A percentile compares a stretch with the other conserved stretches of the same genome.
phyloP scores from a whole-genome alignment of 2,329 filamentous ascomycete species.

The Boeremia exigua region DNA sequence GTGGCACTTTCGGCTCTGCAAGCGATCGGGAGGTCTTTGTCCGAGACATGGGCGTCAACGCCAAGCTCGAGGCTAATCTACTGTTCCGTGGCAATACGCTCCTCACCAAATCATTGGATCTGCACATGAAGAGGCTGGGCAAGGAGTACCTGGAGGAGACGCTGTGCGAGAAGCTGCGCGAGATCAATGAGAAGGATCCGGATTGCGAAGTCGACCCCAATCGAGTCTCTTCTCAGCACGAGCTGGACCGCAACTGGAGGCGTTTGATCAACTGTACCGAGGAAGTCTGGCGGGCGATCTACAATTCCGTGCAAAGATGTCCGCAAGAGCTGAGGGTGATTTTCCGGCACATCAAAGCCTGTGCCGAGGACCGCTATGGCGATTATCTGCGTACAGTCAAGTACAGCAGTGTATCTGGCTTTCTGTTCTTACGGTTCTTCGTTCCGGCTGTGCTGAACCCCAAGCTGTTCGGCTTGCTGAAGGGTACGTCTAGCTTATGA shows the following conservation, averaged over 20 bases:
- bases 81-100: slow-evolving; percentile 95
- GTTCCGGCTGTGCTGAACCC: slow-evolving; percentile 96
- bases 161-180: slow-evolving; percentile 80
- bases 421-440: slow-evolving; percentile 92
- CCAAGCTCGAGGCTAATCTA: slow-evolving; percentile 88
- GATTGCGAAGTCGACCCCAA: slow-evolving; percentile 96
- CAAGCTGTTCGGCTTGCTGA: slow-evolving; percentile 86
- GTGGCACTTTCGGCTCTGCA: slow-evolving; percentile 43
- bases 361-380: slow-evolving; percentile 92
- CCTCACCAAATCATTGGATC: slow-evolving; percentile 89
- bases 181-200: slow-evolving; percentile 88
- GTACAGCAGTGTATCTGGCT: slow-evolving; percentile 94
- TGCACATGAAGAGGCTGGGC: slow-evolving; percentile 92
- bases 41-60: slow-evolving; percentile 77
- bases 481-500: slow-evolving; percentile 56
- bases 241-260: slow-evolving; percentile 83
- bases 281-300: slow-evolving; percentile 84
- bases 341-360: slow-evolving; percentile 88
- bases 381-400: slow-evolving; percentile 88
- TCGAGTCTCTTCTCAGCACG: slow-evolving; percentile 69
- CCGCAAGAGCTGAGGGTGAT: slow-evolving; percentile 83
- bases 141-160: slow-evolving; percentile 92
- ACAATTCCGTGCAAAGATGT: slow-evolving; percentile 73
- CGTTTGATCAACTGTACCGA: slow-evolving; percentile 77
- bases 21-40: slow-evolving; percentile 75